Base-by-base conservation (phyloP, 805 yeast genomes). In the Starmerella floris region DNA sequence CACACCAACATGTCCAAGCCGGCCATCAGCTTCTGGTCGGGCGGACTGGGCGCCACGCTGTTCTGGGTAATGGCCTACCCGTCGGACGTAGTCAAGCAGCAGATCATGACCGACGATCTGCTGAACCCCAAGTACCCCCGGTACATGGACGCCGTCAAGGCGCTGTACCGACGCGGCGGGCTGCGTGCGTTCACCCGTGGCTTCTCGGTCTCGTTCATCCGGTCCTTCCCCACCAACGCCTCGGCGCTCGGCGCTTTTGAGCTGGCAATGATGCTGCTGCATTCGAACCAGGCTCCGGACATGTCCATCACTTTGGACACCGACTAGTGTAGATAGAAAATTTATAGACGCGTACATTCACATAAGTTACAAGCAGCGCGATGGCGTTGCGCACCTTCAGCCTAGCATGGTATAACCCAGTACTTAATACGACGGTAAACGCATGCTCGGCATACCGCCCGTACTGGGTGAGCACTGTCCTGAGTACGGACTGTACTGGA, bases 171-270 rank as follows among this genome's bases (percentile, higher is more conserved):
- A 41, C 39, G 51, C 27, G 57, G 56, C 34, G 94, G 94, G 5
- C 58, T 68, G 53, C 62, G 61, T 44, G 95, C 94, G 1, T 85
- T 80, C 57, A 77, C 81, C 30, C 70, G 76, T 52, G 95, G 94
- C 1, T 84, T 82, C 58, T 74, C 73, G 5, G 94, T 94, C 5
- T 74, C 83, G 5, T 78, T 83, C 25, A 41, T 64, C 49, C 69
- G 95, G 51, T 81, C 94, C 19, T 84, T 84, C 70, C 95, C 95
- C 1, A 93, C 94, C 1, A 84, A 84, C 59, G 95, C 94, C 1
- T 87, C 94, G 15, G 95, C 95, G 0, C 64, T 84, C 45, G 93
- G 88, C 4, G 83, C 91, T 1, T 84, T 83, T 57, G 95, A 84
- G 60, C 77, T 81, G 17, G 83, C 76, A n/a, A 72, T 83, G 76